These are phyloP conservation scores for Tolypocladium tundrense DNA, from an alignment of 2,329 filamentous ascomycete species.

Conservation along the genomic window DNA sequence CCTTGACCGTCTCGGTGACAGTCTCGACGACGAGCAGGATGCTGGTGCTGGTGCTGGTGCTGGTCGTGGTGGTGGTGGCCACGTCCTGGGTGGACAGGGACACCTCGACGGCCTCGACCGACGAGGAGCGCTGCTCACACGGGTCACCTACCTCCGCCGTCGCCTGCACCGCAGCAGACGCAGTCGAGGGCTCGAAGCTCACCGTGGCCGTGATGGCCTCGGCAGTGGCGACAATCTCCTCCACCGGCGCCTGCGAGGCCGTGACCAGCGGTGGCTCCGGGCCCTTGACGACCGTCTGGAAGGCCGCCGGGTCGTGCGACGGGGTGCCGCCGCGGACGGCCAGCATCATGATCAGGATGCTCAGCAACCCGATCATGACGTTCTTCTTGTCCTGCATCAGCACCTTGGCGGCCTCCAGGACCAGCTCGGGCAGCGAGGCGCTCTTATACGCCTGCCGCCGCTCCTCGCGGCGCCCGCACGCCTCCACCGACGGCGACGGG, in stretches of 20 bases:
- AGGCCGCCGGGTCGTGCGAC: constrained; percentile 11
- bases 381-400: constrained; percentile 50
- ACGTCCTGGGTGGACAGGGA: neutral
- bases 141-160: constrained; percentile 8
- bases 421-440: constrained; percentile 41
- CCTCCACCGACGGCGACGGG: constrained; percentile 10
- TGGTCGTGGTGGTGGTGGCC: neutral
- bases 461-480: constrained; percentile 19
- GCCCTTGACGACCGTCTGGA: constrained; percentile 14
- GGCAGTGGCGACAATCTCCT: neutral
- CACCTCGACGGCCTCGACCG: neutral
- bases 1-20: constrained; percentile 21
- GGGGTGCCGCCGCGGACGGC: constrained; percentile 24
- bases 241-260: neutral
- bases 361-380: constrained; percentile 43
- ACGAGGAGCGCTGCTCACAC: constrained; percentile 11
- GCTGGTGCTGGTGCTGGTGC: constrained; percentile 4
- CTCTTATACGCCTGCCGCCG: constrained; percentile 22
- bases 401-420: constrained; percentile 43
- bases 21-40: constrained; percentile 6
- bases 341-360: constrained; percentile 42
- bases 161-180: neutral
- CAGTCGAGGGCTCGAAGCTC: neutral
- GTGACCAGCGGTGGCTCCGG: neutral
- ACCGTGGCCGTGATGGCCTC: neutral